Evolutionary conservation across 1,284 basidiomycete species (phyloP).

Genomic region (Leccinum pseudoinsigne): DNA sequence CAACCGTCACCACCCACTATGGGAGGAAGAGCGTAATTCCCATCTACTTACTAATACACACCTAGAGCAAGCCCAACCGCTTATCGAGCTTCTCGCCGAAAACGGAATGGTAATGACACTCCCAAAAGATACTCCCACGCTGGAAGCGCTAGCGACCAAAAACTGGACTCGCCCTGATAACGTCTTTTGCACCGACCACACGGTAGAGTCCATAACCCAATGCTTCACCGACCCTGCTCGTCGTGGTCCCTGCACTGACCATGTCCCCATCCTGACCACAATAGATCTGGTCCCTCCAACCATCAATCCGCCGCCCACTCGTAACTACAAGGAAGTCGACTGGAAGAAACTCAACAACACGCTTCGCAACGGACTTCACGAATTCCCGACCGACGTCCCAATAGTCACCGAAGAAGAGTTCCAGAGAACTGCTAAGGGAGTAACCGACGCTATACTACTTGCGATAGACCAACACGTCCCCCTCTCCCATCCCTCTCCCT

Average conservation of each 20-base stretch:
- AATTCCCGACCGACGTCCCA: neutral
- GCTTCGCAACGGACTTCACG: neutral
- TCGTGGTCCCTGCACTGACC: neutral
- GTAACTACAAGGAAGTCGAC: neutral
- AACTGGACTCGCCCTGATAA: conserved; percentile 15
- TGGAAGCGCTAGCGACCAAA: neutral
- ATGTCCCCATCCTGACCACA: conserved; percentile 4
- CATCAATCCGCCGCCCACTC: neutral
- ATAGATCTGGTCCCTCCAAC: neutral
- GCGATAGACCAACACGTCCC: conserved; percentile 27
- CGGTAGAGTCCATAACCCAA: neutral
- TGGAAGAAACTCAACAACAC: conserved; percentile 1
- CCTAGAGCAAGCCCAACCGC: neutral
- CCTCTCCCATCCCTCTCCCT: conserved; percentile 14
- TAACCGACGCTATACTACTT: neutral
- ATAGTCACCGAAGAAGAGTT: conserved; percentile 14
- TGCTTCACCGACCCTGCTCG: neutral
- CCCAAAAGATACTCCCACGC: neutral
- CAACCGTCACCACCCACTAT: conserved; percentile 36
- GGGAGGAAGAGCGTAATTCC: too few relatives aligned
- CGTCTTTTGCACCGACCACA: conserved; percentile 11
- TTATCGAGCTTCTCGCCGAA: neutral
- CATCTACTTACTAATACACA: neutral
- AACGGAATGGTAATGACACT: neutral
- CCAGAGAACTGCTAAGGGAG: neutral